Evolutionary conservation across 1,284 basidiomycete species (phyloP).

Genomic region (Inonotus obliquus): DNA sequence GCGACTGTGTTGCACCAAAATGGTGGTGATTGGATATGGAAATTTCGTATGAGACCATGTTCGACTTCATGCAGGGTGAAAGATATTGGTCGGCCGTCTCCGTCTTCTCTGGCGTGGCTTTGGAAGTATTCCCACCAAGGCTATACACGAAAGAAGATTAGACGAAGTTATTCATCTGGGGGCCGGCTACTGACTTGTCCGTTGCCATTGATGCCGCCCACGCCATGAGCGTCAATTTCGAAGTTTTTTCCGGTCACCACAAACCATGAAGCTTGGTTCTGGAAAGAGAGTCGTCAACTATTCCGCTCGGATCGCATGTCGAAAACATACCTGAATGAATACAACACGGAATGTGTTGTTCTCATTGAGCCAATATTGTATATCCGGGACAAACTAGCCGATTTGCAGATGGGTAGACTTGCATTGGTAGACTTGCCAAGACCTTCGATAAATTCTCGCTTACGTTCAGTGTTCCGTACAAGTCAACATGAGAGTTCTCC

Average conservation of each 20-base stretch:
- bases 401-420: not conserved
- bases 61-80: conserved; percentile 49
- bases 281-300: not conserved
- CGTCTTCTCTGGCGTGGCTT: conserved; percentile 43
- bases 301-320: not conserved
- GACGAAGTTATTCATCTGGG: not conserved
- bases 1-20: conserved; percentile 64
- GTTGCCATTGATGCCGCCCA: conserved; percentile 62
- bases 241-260: conserved; percentile 58
- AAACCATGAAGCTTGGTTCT: conserved; percentile 65
- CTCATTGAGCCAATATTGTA: conserved; percentile 57
- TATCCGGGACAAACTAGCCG: conserved; percentile 47
- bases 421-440: too few relatives aligned
- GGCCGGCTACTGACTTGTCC: conserved; percentile 39
- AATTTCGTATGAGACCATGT: conserved; percentile 44
- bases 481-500: conserved; percentile 43
- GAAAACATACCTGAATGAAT: conserved; percentile 47
- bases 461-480: conserved; percentile 53
- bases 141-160: conserved; percentile 25
- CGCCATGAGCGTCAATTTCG: conserved; percentile 52
- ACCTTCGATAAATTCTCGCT: not conserved
- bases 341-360: conserved; percentile 56
- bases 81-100: conserved; percentile 59
- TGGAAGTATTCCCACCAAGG: conserved; percentile 47
- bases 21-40: conserved; percentile 53